A percentile compares a stretch with the other conserved stretches of the same genome.
These are phyloP conservation scores for Solanum piurae DNA, from an alignment of 257 asterid genomes.

Conservation along the genomic window DNA sequence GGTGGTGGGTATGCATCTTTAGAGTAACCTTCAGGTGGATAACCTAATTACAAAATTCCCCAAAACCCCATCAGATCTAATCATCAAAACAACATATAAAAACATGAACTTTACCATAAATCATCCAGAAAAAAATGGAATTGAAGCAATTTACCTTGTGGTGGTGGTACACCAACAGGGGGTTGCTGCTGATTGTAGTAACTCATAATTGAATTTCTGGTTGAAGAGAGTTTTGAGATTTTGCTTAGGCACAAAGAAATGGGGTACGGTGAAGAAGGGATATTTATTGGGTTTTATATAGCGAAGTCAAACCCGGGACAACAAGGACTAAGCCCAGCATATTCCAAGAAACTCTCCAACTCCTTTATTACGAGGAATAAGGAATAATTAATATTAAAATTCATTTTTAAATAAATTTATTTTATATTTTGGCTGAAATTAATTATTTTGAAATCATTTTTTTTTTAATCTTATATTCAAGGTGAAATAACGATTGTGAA, in stretches of 20 bases:
- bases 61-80: neutral
- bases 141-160: conserved; percentile 34
- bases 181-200: conserved; percentile 57
- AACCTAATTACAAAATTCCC: conserved; percentile 19
- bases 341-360: neutral
- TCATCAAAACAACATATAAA: neutral
- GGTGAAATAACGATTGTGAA: neutral
- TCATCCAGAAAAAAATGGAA: neutral
- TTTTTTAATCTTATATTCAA: no score
- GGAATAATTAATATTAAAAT: fast-evolving
- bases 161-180: conserved; percentile 68
- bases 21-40: conserved; percentile 63
- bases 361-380: neutral
- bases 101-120: neutral
- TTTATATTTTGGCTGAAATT: no score
- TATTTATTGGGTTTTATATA: neutral
- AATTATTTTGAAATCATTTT: no score
- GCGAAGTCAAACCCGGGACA: neutral
- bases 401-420: neutral
- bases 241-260: neutral
- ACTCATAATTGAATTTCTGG: conserved; percentile 30
- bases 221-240: neutral
- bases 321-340: neutral
- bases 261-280: neutral
- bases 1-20: conserved; percentile 74